Evolutionary conservation across 164 flowering plant genomes (phyloP), one percentile per base, ranked within the genome.

Genomic region (Annona cherimola): DNA sequence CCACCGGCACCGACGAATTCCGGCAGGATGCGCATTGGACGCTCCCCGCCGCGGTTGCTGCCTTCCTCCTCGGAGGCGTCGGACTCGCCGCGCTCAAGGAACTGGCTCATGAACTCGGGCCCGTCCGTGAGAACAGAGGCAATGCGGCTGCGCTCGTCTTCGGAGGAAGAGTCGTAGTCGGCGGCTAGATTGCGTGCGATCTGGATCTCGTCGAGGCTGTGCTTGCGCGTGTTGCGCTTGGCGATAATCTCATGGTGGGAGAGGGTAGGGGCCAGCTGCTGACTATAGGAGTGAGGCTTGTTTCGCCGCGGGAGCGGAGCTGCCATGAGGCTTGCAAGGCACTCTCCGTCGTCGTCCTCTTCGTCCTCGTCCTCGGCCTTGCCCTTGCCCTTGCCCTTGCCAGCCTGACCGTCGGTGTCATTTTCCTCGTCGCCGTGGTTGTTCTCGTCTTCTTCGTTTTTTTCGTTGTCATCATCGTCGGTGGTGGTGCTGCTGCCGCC

Each of bases 1-100:
- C 95, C 91, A 2, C 96, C 92, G 35, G 76, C 66, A 16, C 82
- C 98, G 0, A 86, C 46, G 57, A 92, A 92, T 78, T 96, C 99
- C 9, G 89, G 89, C 72, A 96, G 39, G 1, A 81, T 66, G 18
- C 75, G 78, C 12, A 11, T 62, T 5, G 11, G 63, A 19, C 7
- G 0, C 26, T 18, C 35, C 11, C 39, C 19, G 64, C 7, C 64
- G 67, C 26, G 5, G 63, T 20, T n/a, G 63, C 39, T 61, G 18
- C 65, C 69, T 12, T 72, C 76, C 4, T 63, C 76, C 6, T 68
- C 42, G 3, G 69, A 46, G 60, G 26, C 76, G 6, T 75, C 79
- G 39, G 79, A 71, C 19, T 61, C 77, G 70, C 72, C 73, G 7
- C 45, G 71, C 0, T 69, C 60, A 35, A 72, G 43, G 39, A 74